Percentiles rank a stretch among this genome's conserved stretches.
These are phyloP conservation scores for Cryphonectria carpinicola DNA, from an alignment of 2,329 filamentous ascomycete genomes.

Conservation along the genomic window DNA sequence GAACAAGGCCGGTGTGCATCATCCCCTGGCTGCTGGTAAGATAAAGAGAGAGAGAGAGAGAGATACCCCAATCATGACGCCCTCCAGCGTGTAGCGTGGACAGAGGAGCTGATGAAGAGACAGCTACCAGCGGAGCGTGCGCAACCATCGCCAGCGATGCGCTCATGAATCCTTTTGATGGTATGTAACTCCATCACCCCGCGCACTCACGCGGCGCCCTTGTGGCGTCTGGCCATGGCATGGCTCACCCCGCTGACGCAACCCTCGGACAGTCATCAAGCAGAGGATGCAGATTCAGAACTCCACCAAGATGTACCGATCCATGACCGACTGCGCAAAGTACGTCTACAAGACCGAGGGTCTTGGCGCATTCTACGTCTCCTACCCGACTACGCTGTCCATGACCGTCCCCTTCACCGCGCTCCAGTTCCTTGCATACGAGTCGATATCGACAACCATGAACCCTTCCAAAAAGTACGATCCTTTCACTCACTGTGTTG, in stretches of 20 bases:
- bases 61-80: not conserved
- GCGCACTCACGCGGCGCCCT: not conserved
- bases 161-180: slow-evolving; percentile 99
- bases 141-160: slow-evolving; percentile 97
- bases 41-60: not conserved
- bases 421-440: slow-evolving; percentile 96
- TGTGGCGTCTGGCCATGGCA: not conserved
- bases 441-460: slow-evolving; percentile 92
- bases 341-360: slow-evolving; percentile 89
- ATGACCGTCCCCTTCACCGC: slow-evolving; percentile 99
- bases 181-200: slow-evolving; percentile 52
- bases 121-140: slow-evolving; percentile 89
- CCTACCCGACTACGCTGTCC: slow-evolving; percentile 94
- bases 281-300: slow-evolving; percentile 99
- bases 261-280: slow-evolving; percentile 78
- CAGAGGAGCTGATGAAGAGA: slow-evolving; percentile 10
- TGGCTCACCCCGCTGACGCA: slow-evolving; percentile 14
- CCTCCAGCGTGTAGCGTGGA: not conserved
- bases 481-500: slow-evolving; percentile 89
- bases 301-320: slow-evolving; percentile 84
- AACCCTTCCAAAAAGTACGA: slow-evolving; percentile 88
- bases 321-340: slow-evolving; percentile 82
- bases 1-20: slow-evolving; percentile 84
- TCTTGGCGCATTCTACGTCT: slow-evolving; percentile 92
- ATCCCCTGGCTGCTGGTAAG: slow-evolving; percentile 89